phyloP scores from a whole-genome alignment of 75 land plant genomes.

The Selaginella moellendorffii region DNA sequence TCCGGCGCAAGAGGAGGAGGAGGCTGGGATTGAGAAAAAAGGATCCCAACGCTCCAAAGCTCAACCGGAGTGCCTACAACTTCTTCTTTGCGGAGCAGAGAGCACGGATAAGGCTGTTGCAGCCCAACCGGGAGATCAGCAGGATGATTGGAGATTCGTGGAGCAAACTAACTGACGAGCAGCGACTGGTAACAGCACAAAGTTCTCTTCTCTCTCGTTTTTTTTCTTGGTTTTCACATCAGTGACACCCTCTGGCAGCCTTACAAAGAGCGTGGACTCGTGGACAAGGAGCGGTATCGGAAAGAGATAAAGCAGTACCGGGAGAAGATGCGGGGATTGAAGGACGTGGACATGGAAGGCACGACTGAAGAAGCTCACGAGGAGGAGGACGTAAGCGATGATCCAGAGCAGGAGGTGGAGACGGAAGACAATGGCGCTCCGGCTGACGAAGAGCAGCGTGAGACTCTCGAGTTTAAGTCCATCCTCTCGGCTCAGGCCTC shows the following conservation, averaged over 20 bases:
- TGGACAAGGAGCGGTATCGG: conserved; percentile 78
- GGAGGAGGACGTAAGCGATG: neutral
- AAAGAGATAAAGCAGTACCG: conserved; percentile 57
- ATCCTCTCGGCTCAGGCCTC: neutral
- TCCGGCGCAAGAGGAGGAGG: conserved; percentile 18
- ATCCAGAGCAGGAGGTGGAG: neutral
- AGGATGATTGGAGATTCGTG: conserved; percentile 84
- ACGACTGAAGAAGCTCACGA: neutral
- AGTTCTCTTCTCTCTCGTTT: too few relatives aligned
- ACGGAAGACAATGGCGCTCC: neutral
- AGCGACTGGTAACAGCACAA: conserved; percentile 40
- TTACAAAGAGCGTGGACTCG: conserved; percentile 54
- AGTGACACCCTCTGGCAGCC: conserved; percentile 24
- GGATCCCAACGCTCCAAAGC: conserved; percentile 70
- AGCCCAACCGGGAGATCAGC: conserved; percentile 66
- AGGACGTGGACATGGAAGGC: neutral
- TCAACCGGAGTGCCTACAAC: conserved; percentile 79
- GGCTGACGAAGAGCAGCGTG: neutral
- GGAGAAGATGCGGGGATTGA: conserved; percentile 22
- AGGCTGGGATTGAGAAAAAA: conserved; percentile 33
- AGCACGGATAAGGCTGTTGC: conserved; percentile 34
- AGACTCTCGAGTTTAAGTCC: neutral
- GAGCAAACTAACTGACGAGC: conserved; percentile 55
- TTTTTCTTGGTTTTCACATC: neutral
- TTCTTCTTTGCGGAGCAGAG: conserved; percentile 86